These are phyloP conservation scores for Dalechampia spathulata DNA, from an alignment of 441 rosid species.

Conservation along the genomic window DNA sequence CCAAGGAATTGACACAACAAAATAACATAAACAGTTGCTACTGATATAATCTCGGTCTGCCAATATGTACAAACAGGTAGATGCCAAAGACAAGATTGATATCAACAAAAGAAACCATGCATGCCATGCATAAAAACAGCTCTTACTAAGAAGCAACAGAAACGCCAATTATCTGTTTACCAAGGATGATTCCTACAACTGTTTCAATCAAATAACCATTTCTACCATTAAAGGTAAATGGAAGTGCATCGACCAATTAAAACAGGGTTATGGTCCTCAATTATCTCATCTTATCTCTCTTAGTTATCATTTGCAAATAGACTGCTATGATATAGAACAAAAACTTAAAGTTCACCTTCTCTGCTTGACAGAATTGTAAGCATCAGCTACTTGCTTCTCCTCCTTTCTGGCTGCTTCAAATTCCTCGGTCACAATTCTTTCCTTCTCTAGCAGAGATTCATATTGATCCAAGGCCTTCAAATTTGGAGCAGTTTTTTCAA, in stretches of 20 bases:
- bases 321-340: not conserved
- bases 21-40: constrained; percentile 2
- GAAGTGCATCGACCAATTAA: not conserved
- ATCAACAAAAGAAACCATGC: not conserved
- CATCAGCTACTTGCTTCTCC: constrained; percentile 86
- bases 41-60: not conserved
- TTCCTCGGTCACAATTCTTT: constrained; percentile 72
- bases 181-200: not conserved
- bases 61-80: not conserved
- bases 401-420: constrained; percentile 83
- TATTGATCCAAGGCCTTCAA: constrained; percentile 96
- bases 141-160: not conserved
- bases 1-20: constrained; percentile 12
- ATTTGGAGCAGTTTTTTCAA: constrained; percentile 93
- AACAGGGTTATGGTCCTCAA: not conserved
- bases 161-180: not conserved
- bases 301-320: not conserved
- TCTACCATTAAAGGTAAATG: not conserved
- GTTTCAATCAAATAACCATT: not conserved
- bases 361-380: constrained; percentile 69
- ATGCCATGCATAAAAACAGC: not conserved
- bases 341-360: constrained; percentile 37
- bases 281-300: not conserved
- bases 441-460: constrained; percentile 80
- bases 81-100: not conserved